Evolutionary conservation across 2,329 filamentous ascomycete species (phyloP), one percentile per base, ranked within the genome.

Genomic region (Talaromyces sp.): DNA sequence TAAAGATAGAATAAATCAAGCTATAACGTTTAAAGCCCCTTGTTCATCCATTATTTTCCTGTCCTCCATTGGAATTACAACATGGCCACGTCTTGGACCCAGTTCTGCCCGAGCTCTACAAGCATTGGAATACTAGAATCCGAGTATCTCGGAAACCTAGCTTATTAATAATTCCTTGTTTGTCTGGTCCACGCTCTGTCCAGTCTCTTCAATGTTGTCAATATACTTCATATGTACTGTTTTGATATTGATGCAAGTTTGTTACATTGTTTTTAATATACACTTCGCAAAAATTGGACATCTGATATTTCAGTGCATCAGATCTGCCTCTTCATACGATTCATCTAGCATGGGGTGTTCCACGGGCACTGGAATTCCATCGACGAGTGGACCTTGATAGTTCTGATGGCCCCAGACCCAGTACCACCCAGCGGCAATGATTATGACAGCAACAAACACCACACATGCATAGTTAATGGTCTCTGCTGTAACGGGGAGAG

Each of bases 401-500:
- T 91, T 85, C 76, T 86, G 84, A 75, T 85, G 83, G 36, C 89
- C 89, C 87, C 87, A 90, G 57, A 81, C 80, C 66, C 85, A 78
- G 77, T 92, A 92, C 88, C 88, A 92, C 7, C 77, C 73, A 9
- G 79, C 81, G 1, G 89, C 85, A 61, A 91, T 81, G 44, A 79
- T 56, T 60, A 84, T 82, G 64, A 89, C 88, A 5, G 81, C 87
- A 30, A 88, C 83, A 67, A 91, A 90, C n/a, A 92, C 89, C 36
- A 87, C 89, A 14, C 86, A 86, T 1, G 88, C 89, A 73, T 90
- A 92, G 80, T 92, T 92, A 80, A 91, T 88, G 44, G 79, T 82
- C 18, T 76, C 71, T 5, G 82, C 74, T 0, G 81, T 82, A 44
- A 89, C 86, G 5, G 86, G 86, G n/a, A 89, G 77, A 51, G 75